Base-by-base conservation (phyloP, 257 asterid genomes). In the Solanum peruvianum region DNA sequence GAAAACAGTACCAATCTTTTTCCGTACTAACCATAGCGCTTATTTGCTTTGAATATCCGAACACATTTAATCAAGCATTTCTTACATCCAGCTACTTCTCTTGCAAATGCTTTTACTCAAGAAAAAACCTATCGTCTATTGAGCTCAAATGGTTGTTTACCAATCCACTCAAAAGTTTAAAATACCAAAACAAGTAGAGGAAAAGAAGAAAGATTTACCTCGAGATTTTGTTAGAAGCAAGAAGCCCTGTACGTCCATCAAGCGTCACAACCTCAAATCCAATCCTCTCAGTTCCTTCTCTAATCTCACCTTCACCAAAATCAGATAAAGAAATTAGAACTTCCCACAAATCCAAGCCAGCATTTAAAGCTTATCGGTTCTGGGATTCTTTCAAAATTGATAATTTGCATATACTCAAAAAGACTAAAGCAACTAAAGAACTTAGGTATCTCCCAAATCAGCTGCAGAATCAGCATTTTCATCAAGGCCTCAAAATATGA, bases 261-360 rank as follows among this genome's bases (percentile, higher is more conserved):
- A 94, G 87, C 16, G 97, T 95, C 71, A 95, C 96, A 86, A 96
- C 98, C 90, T 96, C 98, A 88, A 94, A 96, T 29, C 99, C 98
- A 71, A 92, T 92, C 90, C 98, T 92, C 84, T 92, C 93, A 27
- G 90, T 86, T 87, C 95, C 98, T 89, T 95, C 96, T 91, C 98
- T 92, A 64, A 95, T 82, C 91, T 95, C 99, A 90, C 97, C 98
- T 96, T 71, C 83, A 69, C 66, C 81, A 81, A 84, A 45, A 21
- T 80, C 45, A 82, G 9, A 66, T 84, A 21, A 80, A 20, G 16
- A 45, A 39, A 62, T 70, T 45, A 58, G 31, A 84, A 29, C 64
- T 84, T 88, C 73, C 5, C 76, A 33, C 52, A 69, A 56, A 35
- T 6, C 45, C 45, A 10, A 71, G 1, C 15, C 25, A 33, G 27